Evolutionary conservation across 1,284 basidiomycete species (phyloP).

Genomic region (Blastosporella zonata): DNA sequence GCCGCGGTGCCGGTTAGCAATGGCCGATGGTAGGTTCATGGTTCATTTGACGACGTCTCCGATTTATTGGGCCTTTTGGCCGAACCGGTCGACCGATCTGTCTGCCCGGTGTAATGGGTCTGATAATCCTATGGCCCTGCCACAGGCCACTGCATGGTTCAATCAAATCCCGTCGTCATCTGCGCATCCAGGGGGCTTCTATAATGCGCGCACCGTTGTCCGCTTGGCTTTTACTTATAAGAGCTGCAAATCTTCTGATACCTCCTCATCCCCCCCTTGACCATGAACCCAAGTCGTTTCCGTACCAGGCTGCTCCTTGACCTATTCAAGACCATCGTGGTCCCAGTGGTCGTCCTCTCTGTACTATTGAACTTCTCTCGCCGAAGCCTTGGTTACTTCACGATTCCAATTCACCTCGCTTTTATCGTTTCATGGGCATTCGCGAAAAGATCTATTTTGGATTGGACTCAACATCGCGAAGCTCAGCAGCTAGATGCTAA

Average conservation of each 20-base stretch:
- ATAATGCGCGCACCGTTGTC: background rate
- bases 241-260: background rate
- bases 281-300: conserved; percentile 34
- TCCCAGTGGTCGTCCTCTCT: conserved; percentile 37
- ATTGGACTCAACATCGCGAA: conserved; percentile 38
- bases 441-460: conserved; percentile 31
- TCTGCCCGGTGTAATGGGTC: conserved; percentile 8
- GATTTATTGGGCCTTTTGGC: conserved; percentile 4
- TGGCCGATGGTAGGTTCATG: conserved; percentile 2
- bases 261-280: conserved; percentile 1
- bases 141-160: conserved; percentile 15
- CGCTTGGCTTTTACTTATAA: conserved; percentile 7
- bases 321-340: conserved; percentile 33
- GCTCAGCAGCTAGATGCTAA: conserved; percentile 47
- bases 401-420: conserved; percentile 35
- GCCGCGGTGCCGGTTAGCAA: background rate
- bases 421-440: conserved; percentile 42
- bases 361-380: conserved; percentile 25
- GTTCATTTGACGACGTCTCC: background rate
- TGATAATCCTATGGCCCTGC: conserved; percentile 11
- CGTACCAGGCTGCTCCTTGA: conserved; percentile 33
- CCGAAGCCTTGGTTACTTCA: conserved; percentile 29
- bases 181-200: conserved; percentile 3
- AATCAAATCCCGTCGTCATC: conserved; percentile 2
- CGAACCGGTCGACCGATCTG: background rate